Percentiles rank a stretch among this genome's conserved stretches.
Conservation (phyloP, 768 basidiomycete genomes). For the Leccinum aurantiacum region DNA sequence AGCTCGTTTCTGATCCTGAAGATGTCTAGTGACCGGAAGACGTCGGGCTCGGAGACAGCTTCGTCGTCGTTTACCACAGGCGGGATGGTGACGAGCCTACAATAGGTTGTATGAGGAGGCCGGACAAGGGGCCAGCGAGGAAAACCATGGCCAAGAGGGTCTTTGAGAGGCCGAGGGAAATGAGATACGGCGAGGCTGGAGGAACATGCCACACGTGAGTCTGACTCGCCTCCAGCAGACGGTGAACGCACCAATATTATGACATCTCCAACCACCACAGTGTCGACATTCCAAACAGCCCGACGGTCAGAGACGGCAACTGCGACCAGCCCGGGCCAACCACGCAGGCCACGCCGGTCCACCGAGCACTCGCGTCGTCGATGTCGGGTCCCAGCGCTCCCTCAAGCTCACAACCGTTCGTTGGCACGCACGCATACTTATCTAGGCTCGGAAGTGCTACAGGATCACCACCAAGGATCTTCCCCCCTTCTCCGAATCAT, state of each 20-base stretch:
- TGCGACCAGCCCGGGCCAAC: constrained; percentile 67
- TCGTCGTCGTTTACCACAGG: too few relatives aligned
- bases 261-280: constrained; percentile 97
- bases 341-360: constrained; percentile 44
- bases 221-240: neutral
- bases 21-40: constrained; percentile 38
- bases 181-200: constrained; percentile 80
- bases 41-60: too few relatives aligned
- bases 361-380: constrained; percentile 36
- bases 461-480: too few relatives aligned
- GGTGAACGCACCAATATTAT: constrained; percentile 50
- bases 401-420: too few relatives aligned
- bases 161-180: constrained; percentile 85
- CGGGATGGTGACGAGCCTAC: constrained; percentile 53
- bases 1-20: constrained; percentile 5
- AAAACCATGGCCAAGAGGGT: constrained; percentile 89
- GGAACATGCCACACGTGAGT: constrained; percentile 3
- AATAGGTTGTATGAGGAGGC: constrained; percentile 87
- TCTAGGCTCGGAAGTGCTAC: too few relatives aligned
- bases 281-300: constrained; percentile 81
- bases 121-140: constrained; percentile 87
- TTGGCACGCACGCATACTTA: too few relatives aligned
- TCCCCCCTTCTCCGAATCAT: too few relatives aligned
- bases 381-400: constrained; percentile 6
- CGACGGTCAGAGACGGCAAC: constrained; percentile 70